A percentile compares a stretch with the other conserved stretches of the same genome.
Conservation (phyloP, 2,329 filamentous ascomycete species). For the Trichoderma harzianum region DNA sequence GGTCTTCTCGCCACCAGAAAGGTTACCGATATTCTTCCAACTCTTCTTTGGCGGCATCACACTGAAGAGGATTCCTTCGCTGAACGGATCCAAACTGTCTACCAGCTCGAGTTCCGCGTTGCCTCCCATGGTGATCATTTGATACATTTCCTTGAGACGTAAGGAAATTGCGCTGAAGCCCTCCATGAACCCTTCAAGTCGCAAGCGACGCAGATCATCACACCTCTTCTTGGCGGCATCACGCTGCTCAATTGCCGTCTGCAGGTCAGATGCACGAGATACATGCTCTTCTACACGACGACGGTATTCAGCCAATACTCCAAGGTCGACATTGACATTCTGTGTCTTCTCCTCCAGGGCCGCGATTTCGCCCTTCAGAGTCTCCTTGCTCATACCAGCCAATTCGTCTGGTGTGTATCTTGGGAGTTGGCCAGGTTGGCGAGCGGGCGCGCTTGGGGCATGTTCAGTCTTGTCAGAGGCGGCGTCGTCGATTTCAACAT, state of each 20-base stretch:
- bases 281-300: slow-evolving; percentile 80
- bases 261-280: slow-evolving; percentile 77
- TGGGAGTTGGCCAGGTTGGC: slow-evolving; percentile 61
- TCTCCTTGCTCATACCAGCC: slow-evolving; percentile 61
- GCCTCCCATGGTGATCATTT: slow-evolving; percentile 99
- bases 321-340: slow-evolving; percentile 81
- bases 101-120: slow-evolving; percentile 97
- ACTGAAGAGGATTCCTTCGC: slow-evolving; percentile 92
- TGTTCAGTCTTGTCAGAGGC: slow-evolving; percentile 27
- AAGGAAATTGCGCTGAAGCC: slow-evolving; percentile 93
- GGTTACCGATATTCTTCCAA: slow-evolving; percentile 98
- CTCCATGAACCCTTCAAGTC: slow-evolving; percentile 96
- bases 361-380: slow-evolving; percentile 60
- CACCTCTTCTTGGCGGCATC: slow-evolving; percentile 89
- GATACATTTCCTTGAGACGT: slow-evolving; percentile 98
- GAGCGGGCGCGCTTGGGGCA: slow-evolving; percentile 24
- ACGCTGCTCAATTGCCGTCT: slow-evolving; percentile 70
- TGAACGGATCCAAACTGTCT: slow-evolving; percentile 93
- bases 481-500: slow-evolving; percentile 24
- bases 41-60: slow-evolving; percentile 99
- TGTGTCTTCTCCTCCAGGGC: slow-evolving; percentile 68
- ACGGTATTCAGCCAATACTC: slow-evolving; percentile 84
- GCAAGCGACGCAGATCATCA: slow-evolving; percentile 84
- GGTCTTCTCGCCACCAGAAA: slow-evolving; percentile 97
- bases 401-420: slow-evolving; percentile 72